phyloP scores from a whole-genome alignment of 2,329 filamentous ascomycete genomes.

The Pseudogymnoascus verrucosus region DNA sequence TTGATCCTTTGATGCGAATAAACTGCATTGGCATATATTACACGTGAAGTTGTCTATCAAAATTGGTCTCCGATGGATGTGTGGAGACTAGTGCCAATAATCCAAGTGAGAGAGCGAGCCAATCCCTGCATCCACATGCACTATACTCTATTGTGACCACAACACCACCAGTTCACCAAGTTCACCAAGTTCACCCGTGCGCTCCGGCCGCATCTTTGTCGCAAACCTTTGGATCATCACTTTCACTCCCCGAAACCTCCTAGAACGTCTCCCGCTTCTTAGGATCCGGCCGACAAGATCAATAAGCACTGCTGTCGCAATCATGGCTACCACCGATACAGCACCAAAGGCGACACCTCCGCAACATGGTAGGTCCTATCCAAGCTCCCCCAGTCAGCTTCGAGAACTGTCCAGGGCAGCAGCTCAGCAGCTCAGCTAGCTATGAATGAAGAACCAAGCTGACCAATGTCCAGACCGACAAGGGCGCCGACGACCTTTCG shows the following conservation, averaged over 20 bases:
- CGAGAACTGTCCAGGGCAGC: background rate
- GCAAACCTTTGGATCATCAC: background rate
- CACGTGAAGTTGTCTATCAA: background rate
- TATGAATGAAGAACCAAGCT: background rate
- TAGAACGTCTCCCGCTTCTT: background rate
- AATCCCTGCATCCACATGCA: background rate
- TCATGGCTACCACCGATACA: background rate
- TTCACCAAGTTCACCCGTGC: background rate
- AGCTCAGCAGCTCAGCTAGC: background rate
- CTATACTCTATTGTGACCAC: background rate
- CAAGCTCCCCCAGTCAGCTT: background rate
- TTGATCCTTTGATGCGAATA: background rate
- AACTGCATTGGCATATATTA: background rate
- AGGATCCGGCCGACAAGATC: background rate
- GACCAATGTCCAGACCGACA: conserved; percentile 42
- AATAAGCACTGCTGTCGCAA: background rate
- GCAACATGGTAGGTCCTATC: background rate
- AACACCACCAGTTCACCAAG: background rate
- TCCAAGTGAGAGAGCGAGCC: background rate
- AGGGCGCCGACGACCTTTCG: conserved; percentile 74
- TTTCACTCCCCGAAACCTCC: background rate
- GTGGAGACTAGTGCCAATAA: background rate
- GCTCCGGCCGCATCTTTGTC: background rate
- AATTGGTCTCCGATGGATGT: background rate
- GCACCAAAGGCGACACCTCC: background rate